Conservation (phyloP, 345 rosid species). For the Ceriops zippeliana region DNA sequence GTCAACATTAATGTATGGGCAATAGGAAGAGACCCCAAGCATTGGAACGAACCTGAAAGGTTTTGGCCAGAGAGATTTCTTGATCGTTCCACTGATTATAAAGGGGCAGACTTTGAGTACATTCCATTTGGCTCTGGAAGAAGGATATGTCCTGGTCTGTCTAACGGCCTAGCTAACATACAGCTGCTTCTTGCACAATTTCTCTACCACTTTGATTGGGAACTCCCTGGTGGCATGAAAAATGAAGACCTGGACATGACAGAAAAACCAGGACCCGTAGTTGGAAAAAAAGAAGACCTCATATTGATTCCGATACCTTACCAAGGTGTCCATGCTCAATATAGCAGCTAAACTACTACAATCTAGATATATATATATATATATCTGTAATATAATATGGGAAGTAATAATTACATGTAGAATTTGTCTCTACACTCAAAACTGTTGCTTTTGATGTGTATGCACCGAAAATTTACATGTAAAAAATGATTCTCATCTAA, state of each 20-base stretch:
- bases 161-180: not conserved
- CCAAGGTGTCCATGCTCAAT: too few species aligned
- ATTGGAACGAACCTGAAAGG: not conserved
- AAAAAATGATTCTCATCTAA: too few species aligned
- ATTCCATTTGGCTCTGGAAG: not conserved
- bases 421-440: too few species aligned
- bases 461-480: too few species aligned
- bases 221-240: not conserved
- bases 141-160: not conserved
- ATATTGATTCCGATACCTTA: not conserved
- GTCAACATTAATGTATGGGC: not conserved
- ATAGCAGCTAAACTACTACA: too few species aligned
- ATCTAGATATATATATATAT: too few species aligned
- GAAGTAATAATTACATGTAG: too few species aligned
- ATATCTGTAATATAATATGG: too few species aligned
- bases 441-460: too few species aligned
- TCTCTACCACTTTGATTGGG: not conserved
- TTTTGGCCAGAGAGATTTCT: not conserved
- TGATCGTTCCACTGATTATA: not conserved
- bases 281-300: not conserved
- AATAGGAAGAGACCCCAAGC: not conserved
- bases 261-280: not conserved
- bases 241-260: not conserved
- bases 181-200: not conserved
- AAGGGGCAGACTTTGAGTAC: not conserved